A percentile compares a stretch with the other conserved stretches of the same genome.
Conservation (phyloP, 2,329 filamentous ascomycete genomes). For the Colletotrichum brevisporum region DNA sequence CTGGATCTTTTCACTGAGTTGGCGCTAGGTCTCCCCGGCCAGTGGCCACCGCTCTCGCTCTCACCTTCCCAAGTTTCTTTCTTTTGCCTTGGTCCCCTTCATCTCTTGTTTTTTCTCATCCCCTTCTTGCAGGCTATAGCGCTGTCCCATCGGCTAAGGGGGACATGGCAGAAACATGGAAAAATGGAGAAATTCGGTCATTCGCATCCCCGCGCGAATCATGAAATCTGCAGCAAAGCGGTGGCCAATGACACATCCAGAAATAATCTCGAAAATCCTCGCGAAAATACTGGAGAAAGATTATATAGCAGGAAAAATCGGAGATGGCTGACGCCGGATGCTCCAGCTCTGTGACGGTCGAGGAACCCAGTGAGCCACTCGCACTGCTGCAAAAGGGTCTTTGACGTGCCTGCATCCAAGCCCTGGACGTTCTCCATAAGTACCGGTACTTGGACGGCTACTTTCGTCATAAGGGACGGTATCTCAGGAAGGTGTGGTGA, state of each 20-base stretch:
- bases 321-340: slow-evolving; percentile 19
- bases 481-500: not conserved
- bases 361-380: slow-evolving; percentile 15
- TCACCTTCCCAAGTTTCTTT: not conserved
- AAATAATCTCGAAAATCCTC: slow-evolving; percentile 26
- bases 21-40: slow-evolving; percentile 35
- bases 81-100: slow-evolving; percentile 27
- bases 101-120: slow-evolving; percentile 15
- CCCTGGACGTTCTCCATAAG: no score
- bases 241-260: slow-evolving; percentile 15
- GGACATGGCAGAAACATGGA: slow-evolving; percentile 27
- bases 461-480: slow-evolving; percentile 23
- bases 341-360: slow-evolving; percentile 24
- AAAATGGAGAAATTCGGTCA: slow-evolving; percentile 37
- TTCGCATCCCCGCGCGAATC: slow-evolving; percentile 35
- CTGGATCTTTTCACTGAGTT: slow-evolving; percentile 13
- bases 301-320: not conserved
- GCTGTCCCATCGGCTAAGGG: slow-evolving; percentile 10
- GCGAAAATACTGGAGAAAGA: slow-evolving; percentile 33
- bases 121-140: not conserved
- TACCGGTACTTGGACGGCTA: slow-evolving; percentile 24
- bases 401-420: slow-evolving; percentile 12
- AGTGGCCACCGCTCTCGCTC: not conserved
- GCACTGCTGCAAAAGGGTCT: slow-evolving; percentile 6
- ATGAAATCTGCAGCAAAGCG: slow-evolving; percentile 5